Evolutionary conservation across 176 grass and related monocot species (phyloP).

Genomic region (Phoenix roebelenii): DNA sequence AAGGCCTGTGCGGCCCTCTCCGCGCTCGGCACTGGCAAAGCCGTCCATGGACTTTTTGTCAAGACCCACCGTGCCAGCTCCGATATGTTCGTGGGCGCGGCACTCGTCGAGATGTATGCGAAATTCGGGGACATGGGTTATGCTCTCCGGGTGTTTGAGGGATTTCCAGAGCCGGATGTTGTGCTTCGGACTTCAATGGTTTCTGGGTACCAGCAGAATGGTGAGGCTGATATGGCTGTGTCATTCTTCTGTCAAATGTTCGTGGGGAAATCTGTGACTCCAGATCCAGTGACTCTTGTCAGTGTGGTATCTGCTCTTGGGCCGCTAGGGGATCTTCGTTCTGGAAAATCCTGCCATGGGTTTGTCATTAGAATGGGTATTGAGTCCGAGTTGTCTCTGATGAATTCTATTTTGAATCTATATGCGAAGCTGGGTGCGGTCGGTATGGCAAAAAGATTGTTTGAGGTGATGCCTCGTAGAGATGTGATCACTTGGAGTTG

Average conservation of each 20-base stretch:
- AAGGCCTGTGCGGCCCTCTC: constrained; percentile 41
- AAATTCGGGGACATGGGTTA: constrained; percentile 36
- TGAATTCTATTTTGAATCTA: constrained; percentile 41
- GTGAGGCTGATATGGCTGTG: constrained; percentile 34
- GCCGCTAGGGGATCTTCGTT: constrained; percentile 27
- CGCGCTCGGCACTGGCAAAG: constrained; percentile 28
- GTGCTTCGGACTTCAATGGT: constrained; percentile 55
- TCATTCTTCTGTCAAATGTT: constrained; percentile 45
- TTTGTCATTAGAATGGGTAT: constrained; percentile 39
- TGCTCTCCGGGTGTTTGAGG: constrained; percentile 27
- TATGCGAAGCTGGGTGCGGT: constrained; percentile 34
- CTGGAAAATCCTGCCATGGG: constrained; percentile 42
- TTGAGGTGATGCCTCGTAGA: constrained; percentile 24
- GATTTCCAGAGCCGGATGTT: constrained; percentile 40
- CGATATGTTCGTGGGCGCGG: constrained; percentile 47
- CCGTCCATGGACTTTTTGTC: constrained; percentile 35
- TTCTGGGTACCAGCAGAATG: constrained; percentile 50
- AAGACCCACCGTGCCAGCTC: constrained; percentile 14
- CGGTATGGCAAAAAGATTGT: constrained; percentile 25
- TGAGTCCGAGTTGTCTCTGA: constrained; percentile 26
- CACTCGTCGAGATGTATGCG: constrained; percentile 55
- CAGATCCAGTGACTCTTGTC: constrained; percentile 46
- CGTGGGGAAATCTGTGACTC: constrained; percentile 14
- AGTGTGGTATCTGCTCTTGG: constrained; percentile 38
- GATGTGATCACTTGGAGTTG: constrained; percentile 62